phyloP scores from a whole-genome alignment of 768 basidiomycete genomes.

The Amanita pseudoporphyria region DNA sequence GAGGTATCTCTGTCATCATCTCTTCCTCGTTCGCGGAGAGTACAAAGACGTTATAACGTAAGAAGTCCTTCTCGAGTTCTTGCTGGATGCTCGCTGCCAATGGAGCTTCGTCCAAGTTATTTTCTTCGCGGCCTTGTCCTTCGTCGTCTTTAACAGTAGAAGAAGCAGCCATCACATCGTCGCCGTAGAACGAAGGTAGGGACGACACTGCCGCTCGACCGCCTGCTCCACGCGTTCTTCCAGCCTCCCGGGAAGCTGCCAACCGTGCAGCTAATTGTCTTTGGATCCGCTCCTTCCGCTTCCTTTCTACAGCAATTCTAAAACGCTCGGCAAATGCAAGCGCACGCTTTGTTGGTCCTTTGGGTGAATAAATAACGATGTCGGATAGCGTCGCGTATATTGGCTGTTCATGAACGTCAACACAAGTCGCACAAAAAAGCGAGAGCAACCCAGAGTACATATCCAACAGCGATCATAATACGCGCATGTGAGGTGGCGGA shows the following conservation, averaged over 20 bases:
- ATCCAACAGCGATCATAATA: not conserved
- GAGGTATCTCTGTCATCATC: constrained; percentile 33
- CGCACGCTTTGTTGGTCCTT: constrained; percentile 46
- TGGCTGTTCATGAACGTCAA: constrained; percentile 33
- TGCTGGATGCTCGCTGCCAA: not conserved
- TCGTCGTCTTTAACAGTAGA: not conserved
- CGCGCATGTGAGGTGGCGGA: constrained; percentile 3
- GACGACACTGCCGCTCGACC: not conserved
- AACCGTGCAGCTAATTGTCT: constrained; percentile 15
- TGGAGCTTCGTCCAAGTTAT: not conserved
- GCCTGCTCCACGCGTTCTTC: not conserved
- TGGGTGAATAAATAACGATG: constrained; percentile 79
- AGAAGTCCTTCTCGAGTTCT: constrained; percentile 20
- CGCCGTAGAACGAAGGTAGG: not conserved
- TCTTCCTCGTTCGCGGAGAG: constrained; percentile 45
- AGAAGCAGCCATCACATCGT: not conserved
- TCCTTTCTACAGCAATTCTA: constrained; percentile 49
- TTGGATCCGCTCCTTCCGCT: constrained; percentile 39
- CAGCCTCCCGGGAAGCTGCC: constrained; percentile 3
- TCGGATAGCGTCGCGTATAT: constrained; percentile 87
- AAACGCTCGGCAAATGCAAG: constrained; percentile 57
- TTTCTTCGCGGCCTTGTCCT: not conserved
- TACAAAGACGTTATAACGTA: constrained; percentile 72
- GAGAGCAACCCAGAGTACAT: not conserved
- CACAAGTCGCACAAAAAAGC: not conserved